Evolutionary conservation across 331 rosid genomes (phyloP), one percentile per base, ranked within the genome.

Genomic region (Acacia pycnantha): DNA sequence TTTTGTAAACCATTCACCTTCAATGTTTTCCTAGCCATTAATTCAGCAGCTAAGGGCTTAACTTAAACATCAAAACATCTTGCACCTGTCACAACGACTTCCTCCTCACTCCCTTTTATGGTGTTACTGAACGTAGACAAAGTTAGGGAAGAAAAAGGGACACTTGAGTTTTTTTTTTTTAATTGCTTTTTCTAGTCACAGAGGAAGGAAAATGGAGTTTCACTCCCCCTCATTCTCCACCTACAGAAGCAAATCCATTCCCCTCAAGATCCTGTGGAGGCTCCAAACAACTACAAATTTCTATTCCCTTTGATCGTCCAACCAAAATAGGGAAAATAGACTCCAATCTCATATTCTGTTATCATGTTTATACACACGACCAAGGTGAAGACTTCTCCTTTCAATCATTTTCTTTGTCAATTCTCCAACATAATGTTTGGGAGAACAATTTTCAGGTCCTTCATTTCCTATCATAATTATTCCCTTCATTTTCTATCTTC

Each of bases 41-140:
- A 48, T 50, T n/a, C 70, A 80, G 64, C n/a, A 71, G 46, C n/a
- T 33, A 73, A 81, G 44, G 84, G 79, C 29, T 62, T 18, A 44
- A 16, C 29, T 62, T 18, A 44, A 16, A 24, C 22, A 21, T 3
- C 73, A 71, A 6, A 37, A 37, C 41, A 37, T 37, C 8, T 37
- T 37, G 41, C 41, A 37, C 41, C 41, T 37, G 41, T 37, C 41
- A 37, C 41, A 37, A 37, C 41, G 41, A 56, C 61, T 26, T 46
- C 44, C 61, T 27, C 21, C 62, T 22, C n/a, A 61, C 22, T 72
- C 44, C 1, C 70, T 65, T 64, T 24, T 26, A 11, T 24, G 43
- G 70, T 16, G 40, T 31, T 33, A 4, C 67, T 26, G 18, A 59
- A 24, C 24, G 31, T 3, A 31, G 29, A 11, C 22, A 58, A 12